Evolutionary conservation across 2,329 filamentous ascomycete genomes (phyloP).

Genomic region (Cytospora schulzeri): DNA sequence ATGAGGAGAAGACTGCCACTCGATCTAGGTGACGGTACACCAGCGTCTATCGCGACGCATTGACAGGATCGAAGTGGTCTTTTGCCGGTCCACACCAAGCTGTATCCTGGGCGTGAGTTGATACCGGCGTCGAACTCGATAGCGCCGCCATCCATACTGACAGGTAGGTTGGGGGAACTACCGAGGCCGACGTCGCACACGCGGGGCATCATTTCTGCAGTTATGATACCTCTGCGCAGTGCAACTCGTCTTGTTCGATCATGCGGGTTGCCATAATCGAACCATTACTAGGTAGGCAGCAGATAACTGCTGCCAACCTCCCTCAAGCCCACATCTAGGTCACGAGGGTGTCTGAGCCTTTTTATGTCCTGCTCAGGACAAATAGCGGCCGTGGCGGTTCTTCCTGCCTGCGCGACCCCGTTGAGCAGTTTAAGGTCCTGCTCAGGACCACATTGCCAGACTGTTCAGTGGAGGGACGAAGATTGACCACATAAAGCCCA

Average conservation of each 20-base stretch:
- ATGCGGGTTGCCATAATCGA: slow-evolving; percentile 4
- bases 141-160: neutral
- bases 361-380: slow-evolving; percentile 33
- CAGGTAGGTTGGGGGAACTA: neutral
- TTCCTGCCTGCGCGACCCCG: neutral
- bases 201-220: neutral
- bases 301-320: neutral
- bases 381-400: neutral
- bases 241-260: neutral
- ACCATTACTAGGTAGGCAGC: neutral
- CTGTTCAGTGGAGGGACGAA: neutral
- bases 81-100: neutral
- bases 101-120: neutral
- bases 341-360: slow-evolving; percentile 27
- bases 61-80: slow-evolving; percentile 5
- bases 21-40: neutral
- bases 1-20: slow-evolving; percentile 10
- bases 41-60: slow-evolving; percentile 2
- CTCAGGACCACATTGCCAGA: neutral
- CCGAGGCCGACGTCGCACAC: no score
- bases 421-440: slow-evolving; percentile 13
- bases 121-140: neutral
- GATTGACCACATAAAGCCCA: neutral
- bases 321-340: neutral
- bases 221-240: neutral